Percentiles rank a stretch among this genome's conserved stretches.
Conservation (phyloP, 2,329 filamentous ascomycete species). For the Cadophora sp. region DNA sequence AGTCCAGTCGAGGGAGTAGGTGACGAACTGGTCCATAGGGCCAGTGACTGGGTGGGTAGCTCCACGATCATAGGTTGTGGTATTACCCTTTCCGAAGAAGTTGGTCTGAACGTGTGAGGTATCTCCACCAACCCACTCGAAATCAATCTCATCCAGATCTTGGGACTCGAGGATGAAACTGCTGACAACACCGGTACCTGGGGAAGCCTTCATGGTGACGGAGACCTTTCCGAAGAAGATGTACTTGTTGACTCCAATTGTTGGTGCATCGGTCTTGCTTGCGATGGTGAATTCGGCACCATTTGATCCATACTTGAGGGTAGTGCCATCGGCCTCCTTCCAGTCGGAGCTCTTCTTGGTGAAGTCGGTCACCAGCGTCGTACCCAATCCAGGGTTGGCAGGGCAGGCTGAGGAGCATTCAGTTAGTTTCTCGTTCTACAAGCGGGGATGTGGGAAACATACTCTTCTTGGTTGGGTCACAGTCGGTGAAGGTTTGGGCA, state of each 20-base stretch:
- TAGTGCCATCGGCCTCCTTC: conserved; percentile 57
- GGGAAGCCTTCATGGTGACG: conserved; percentile 53
- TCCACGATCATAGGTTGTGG: conserved; percentile 56
- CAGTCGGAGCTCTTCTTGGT: conserved; percentile 56
- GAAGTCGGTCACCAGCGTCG: conserved; percentile 51
- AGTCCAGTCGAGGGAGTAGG: conserved; percentile 74
- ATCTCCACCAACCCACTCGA: conserved; percentile 49
- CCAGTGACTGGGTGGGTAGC: conserved; percentile 46
- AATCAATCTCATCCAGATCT: conserved; percentile 61
- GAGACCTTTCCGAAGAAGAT: conserved; percentile 60
- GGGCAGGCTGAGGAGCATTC: conserved; percentile 47
- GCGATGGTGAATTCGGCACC: conserved; percentile 58
- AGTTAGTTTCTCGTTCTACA: conserved; percentile 31
- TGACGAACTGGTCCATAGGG: conserved; percentile 56
- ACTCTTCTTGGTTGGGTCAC: conserved; percentile 51
- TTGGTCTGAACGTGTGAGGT: conserved; percentile 53
- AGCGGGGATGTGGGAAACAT: conserved; percentile 23
- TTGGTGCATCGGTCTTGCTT: conserved; percentile 55
- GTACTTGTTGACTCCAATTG: conserved; percentile 53
- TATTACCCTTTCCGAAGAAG: conserved; percentile 62
- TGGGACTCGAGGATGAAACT: conserved; percentile 57
- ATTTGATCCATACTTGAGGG: conserved; percentile 46
- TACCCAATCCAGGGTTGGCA: conserved; percentile 51
- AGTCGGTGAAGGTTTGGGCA: conserved; percentile 54
- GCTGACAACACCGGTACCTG: conserved; percentile 56